These are phyloP conservation scores for Thelonectria discophora DNA, from an alignment of 2,329 filamentous ascomycete genomes.

Conservation along the genomic window DNA sequence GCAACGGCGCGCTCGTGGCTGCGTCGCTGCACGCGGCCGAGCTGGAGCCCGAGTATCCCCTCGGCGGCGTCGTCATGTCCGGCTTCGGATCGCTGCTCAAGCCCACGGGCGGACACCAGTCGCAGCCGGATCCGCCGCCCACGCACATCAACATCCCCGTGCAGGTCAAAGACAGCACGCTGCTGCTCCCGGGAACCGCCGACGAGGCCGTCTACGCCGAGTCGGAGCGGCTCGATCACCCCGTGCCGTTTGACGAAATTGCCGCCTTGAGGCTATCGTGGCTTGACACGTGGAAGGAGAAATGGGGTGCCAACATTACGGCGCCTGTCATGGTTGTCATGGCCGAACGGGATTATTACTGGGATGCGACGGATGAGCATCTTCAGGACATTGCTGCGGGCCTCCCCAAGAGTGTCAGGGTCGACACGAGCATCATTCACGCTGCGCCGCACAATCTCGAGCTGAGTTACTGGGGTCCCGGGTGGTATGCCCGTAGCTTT, in stretches of 20 bases:
- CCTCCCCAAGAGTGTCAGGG: slow-evolving; percentile 25
- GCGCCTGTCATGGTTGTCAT: slow-evolving; percentile 31
- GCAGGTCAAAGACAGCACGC: slow-evolving; percentile 29
- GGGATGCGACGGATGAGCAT: slow-evolving; percentile 33
- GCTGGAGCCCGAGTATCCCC: slow-evolving; percentile 19
- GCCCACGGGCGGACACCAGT: slow-evolving; percentile 23
- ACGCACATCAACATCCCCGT: slow-evolving; percentile 28
- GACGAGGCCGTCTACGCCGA: slow-evolving; percentile 29
- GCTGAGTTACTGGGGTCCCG: slow-evolving; percentile 32
- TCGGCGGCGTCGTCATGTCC: slow-evolving; percentile 28
- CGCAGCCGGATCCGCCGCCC: slow-evolving; percentile 22
- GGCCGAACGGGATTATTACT: slow-evolving; percentile 29
- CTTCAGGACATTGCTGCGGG: slow-evolving; percentile 21
- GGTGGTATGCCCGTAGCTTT: slow-evolving; percentile 35
- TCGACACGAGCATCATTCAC: slow-evolving; percentile 31
- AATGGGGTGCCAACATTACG: slow-evolving; percentile 29
- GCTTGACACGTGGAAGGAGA: slow-evolving; percentile 31
- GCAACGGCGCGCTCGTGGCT: slow-evolving; percentile 28
- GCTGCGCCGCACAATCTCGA: slow-evolving; percentile 35
- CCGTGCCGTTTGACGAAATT: slow-evolving; percentile 32
- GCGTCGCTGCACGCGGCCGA: slow-evolving; percentile 27
- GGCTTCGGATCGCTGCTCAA: slow-evolving; percentile 32
- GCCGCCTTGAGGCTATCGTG: slow-evolving; percentile 22
- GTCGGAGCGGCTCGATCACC: slow-evolving; percentile 28
- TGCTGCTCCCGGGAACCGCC: slow-evolving; percentile 31